Percentiles rank a stretch among this genome's conserved stretches.
Conservation (phyloP, 2,329 filamentous ascomycete genomes). For the Trematosphaeria pertusa region DNA sequence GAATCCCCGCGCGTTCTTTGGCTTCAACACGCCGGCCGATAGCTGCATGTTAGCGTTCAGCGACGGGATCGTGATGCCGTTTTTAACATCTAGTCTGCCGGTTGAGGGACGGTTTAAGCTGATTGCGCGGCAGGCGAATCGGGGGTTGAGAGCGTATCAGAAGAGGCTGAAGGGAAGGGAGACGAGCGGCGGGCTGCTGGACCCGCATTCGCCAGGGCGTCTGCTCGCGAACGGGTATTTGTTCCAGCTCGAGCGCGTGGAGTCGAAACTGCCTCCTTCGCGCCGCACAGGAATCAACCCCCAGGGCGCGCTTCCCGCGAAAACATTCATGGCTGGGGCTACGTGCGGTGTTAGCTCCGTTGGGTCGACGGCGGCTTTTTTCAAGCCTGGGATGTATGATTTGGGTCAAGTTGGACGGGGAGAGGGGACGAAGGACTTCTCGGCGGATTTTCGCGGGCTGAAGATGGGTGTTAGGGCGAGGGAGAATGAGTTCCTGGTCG, state of each 20-base stretch:
- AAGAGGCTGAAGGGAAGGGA: conserved; percentile 43
- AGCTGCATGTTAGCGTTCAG: conserved; percentile 57
- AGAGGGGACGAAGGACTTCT: conserved; percentile 42
- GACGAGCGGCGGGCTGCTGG: conserved; percentile 32
- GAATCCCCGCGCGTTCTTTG: conserved; percentile 55
- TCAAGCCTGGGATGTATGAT: conserved; percentile 36
- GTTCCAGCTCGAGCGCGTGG: conserved; percentile 47
- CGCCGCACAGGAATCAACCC: conserved; percentile 37
- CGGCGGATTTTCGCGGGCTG: conserved; percentile 47
- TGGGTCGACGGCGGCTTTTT: conserved; percentile 45
- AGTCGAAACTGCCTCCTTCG: conserved; percentile 42
- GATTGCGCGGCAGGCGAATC: conserved; percentile 50
- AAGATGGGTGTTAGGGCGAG: conserved; percentile 52
- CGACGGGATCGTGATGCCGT: conserved; percentile 55
- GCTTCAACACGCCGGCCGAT: conserved; percentile 46
- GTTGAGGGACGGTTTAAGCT: conserved; percentile 49
- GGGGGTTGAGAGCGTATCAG: conserved; percentile 53
- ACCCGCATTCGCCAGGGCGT: conserved; percentile 46
- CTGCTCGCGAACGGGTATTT: conserved; percentile 55
- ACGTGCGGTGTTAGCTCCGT: conserved; percentile 56
- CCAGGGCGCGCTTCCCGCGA: conserved; percentile 47
- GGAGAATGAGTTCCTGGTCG: conserved; percentile 56
- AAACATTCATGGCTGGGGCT: conserved; percentile 39
- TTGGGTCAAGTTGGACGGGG: conserved; percentile 30
- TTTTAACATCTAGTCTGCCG: conserved; percentile 44